A percentile compares a stretch with the other conserved stretches of the same genome.
Conservation (phyloP, 140 eudicot species). For the Eryngium alpinum region DNA sequence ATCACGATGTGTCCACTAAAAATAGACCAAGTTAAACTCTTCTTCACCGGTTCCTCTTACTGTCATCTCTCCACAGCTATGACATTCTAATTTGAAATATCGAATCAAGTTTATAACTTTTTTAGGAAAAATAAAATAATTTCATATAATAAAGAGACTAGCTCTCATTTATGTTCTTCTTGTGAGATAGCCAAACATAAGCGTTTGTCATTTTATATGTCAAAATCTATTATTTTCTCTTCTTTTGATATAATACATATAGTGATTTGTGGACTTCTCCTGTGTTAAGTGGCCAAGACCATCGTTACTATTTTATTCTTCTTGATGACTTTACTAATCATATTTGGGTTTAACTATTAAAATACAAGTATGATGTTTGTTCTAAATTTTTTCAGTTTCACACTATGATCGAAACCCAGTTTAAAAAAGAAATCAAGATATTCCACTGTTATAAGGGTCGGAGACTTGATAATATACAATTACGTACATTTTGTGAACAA, state of each 20-base stretch:
- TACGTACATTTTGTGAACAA: not conserved
- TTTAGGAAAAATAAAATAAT: not conserved
- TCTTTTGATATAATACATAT: not conserved
- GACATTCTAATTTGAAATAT: not conserved
- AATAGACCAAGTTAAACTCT: not conserved
- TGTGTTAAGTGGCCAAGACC: not conserved
- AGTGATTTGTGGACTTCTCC: not conserved
- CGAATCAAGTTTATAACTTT: not conserved
- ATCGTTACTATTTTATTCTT: not conserved
- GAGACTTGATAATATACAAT: not conserved
- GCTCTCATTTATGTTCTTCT: not conserved
- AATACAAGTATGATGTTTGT: not conserved
- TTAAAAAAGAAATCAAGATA: not conserved
- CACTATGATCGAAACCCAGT: not conserved
- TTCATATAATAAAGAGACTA: not conserved
- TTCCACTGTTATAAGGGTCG: not conserved
- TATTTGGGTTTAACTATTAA: not conserved
- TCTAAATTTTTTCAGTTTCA: not conserved
- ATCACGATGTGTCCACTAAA: no score
- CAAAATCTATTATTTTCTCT: not conserved
- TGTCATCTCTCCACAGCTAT: not conserved
- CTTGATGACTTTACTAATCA: not conserved
- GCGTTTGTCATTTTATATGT: not conserved
- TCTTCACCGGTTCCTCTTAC: not conserved
- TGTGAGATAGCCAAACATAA: not conserved